phyloP scores from a whole-genome alignment of 1,139 yeast genomes.

The Geotrichum fermentans region DNA sequence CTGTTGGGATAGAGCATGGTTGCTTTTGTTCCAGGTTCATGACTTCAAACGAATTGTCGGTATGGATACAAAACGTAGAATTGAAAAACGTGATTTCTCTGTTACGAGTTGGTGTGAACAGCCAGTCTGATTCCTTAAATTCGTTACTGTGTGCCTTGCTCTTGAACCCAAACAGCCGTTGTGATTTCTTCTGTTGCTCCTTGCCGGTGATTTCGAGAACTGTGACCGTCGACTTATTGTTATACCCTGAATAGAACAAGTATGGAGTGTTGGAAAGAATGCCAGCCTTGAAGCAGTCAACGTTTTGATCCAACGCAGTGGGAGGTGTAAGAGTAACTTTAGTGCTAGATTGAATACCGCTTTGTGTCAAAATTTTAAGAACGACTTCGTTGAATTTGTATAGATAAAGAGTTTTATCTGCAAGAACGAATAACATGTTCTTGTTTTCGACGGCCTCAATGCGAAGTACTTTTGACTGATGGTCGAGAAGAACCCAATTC shows the following conservation, averaged over 20 bases:
- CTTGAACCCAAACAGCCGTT: conserved; percentile 7
- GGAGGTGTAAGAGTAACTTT: conserved; percentile 16
- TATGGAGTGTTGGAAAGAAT: conserved; percentile 8
- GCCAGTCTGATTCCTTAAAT: conserved; percentile 13
- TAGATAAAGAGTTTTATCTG: conserved; percentile 4
- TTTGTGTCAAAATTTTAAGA: conserved; percentile 7
- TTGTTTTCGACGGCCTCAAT: conserved; percentile 16
- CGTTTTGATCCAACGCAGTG: conserved; percentile 9
- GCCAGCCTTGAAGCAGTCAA: conserved; percentile 18
- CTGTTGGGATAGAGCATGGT: conserved; percentile 11
- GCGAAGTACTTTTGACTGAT: conserved; percentile 10
- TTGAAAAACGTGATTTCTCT: conserved; percentile 18
- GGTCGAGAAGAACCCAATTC: conserved; percentile 14
- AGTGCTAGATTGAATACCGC: conserved; percentile 10
- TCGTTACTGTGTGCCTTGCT: conserved; percentile 8
- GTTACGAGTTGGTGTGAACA: conserved; percentile 19
- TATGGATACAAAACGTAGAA: conserved; percentile 18
- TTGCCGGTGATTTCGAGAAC: conserved; percentile 12
- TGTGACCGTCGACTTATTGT: conserved; percentile 15
- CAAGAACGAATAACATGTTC: conserved; percentile 16
- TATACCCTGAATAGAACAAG: conserved; percentile 14
- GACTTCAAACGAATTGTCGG: conserved; percentile 16
- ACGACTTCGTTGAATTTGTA: conserved; percentile 18
- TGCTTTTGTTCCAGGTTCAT: conserved; percentile 13
- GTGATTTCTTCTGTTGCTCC: conserved; percentile 8